phyloP scores from a whole-genome alignment of 2,329 filamentous ascomycete genomes.

The Paramyrothecium sp. region DNA sequence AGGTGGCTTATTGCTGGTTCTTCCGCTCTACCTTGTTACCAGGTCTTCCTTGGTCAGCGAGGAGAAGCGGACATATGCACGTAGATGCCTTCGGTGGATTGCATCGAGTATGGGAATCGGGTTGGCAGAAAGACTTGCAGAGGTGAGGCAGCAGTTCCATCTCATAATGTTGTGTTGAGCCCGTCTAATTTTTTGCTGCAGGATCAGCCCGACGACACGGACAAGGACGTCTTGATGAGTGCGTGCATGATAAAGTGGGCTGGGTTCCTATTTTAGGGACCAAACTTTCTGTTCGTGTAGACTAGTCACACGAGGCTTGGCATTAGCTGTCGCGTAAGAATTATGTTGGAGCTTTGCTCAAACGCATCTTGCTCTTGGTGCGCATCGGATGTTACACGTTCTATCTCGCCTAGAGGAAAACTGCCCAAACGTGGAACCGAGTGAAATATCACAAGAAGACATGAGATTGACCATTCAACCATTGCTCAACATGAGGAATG shows the following conservation, averaged over 20 bases:
- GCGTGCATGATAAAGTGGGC: background rate
- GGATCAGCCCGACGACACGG: background rate
- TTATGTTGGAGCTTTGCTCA: no score
- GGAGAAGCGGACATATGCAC: background rate
- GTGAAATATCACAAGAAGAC: no score
- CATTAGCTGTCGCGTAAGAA: no score
- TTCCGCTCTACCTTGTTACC: background rate
- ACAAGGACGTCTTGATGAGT: background rate
- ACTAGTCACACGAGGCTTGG: no score
- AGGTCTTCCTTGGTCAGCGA: background rate
- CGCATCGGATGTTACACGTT: no score
- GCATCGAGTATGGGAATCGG: background rate
- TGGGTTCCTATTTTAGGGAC: background rate
- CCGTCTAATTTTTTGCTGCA: background rate
- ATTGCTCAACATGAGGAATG: no score
- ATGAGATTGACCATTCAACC: no score
- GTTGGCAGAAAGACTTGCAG: background rate
- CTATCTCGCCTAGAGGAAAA: no score
- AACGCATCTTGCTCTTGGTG: no score
- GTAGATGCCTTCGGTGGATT: background rate
- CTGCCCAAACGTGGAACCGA: no score
- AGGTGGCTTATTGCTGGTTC: background rate
- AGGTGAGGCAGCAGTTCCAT: background rate
- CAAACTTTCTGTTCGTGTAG: no score
- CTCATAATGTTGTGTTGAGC: background rate